Percentiles rank a stretch among this genome's conserved stretches.
These are phyloP conservation scores for Gnaphalium uliginosum DNA, from an alignment of 129 eudicot genomes.

Conservation along the genomic window DNA sequence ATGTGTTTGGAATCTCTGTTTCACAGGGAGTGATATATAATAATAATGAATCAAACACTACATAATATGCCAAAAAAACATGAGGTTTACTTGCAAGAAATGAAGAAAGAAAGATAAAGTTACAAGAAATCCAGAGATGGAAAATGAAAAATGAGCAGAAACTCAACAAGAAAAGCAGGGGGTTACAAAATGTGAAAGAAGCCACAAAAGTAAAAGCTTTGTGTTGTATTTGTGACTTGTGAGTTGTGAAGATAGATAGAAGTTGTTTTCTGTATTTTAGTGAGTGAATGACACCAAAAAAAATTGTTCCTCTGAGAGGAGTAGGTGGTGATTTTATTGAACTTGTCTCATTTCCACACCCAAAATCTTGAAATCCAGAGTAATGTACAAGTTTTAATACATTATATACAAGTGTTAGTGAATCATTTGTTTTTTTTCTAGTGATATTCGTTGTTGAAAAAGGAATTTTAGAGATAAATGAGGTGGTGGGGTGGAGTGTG, in stretches of 20 bases:
- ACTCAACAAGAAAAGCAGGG: conserved; percentile 33
- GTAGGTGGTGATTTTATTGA: conserved; percentile 43
- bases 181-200: conserved; percentile 42
- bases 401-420: not conserved
- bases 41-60: conserved; percentile 27
- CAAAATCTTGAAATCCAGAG: conserved; percentile 15
- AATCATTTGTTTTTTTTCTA: not conserved
- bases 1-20: conserved; percentile 28
- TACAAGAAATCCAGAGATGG: conserved; percentile 35
- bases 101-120: conserved; percentile 18
- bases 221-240: conserved; percentile 39
- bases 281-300: conserved; percentile 32
- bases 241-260: conserved; percentile 43
- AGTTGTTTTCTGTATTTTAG: conserved; percentile 41
- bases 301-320: conserved; percentile 37
- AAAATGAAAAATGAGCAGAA: conserved; percentile 35
- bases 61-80: conserved; percentile 23
- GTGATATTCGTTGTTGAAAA: conserved; percentile 22
- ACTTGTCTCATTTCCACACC: not conserved
- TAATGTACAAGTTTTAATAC: conserved; percentile 21
- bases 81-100: conserved; percentile 30
- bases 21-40: conserved; percentile 24
- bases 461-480: conserved; percentile 29
- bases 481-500: conserved; percentile 24
- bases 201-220: conserved; percentile 39